Base-by-base conservation (phyloP, 73 alveolate species). In the Paramecium octaurelia region DNA sequence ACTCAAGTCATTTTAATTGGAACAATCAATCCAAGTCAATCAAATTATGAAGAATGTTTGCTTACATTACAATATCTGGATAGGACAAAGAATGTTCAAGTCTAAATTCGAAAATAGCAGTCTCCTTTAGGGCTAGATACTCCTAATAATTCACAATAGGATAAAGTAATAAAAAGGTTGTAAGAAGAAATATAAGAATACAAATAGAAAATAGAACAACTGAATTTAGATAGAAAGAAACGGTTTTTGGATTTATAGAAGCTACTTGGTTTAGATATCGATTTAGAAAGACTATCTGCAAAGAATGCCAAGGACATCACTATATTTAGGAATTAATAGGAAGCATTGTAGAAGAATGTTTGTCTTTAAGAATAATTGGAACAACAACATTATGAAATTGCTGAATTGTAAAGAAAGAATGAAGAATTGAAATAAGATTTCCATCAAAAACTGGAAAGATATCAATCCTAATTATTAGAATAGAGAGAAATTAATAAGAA, bases 21-120 rank as follows among this genome's bases (percentile, higher is more conserved):
- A 10, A 89, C 76, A 14, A 44, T 89, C 11, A 89, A 89, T 89
- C 94, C 94, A 70, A 89, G 94, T 89, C 58, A 89, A 89, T 70
- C 92, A 20, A 89, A 89, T 46, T 89, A 89, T 46, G 94, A 89
- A 71, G 94, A 89, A 89, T 89, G 90, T 46, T 44, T 89, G 2
- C 48, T 83, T 2, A 70, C 92, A 1, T 83, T 89, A 24, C 18
- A 89, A 71, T 89, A 59, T 71, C 29, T 83, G n/a, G 94, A 89
- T 23, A 89, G 94, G 12, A 89, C 94, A 11, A 89, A 89, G 44
- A 89, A 70, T 44, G 57, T 83, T 24, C 14, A 89, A 89, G 57
- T 77, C 2, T 59, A 20, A 24, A 35, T 46, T 29, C 24, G 54
- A 57, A 83, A 48, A 18, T 38, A 73, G 42, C 20, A 46, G 3